A percentile compares a stretch with the other conserved stretches of the same genome.
Conservation (phyloP, 2,329 filamentous ascomycete genomes). For the Leptographium flavum region DNA sequence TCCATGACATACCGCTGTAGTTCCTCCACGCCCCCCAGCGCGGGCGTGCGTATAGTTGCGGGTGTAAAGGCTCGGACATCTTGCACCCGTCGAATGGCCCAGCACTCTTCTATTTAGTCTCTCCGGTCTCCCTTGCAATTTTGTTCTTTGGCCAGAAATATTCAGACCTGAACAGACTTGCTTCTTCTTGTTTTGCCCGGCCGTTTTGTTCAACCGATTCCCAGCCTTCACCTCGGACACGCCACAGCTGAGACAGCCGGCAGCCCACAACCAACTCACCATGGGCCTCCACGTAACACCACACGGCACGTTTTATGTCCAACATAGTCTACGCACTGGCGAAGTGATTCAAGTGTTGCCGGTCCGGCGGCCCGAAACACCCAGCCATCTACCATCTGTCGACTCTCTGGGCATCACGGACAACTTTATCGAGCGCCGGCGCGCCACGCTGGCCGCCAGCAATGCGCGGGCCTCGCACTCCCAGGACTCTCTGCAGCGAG, state of each 20-base stretch:
- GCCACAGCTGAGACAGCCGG: neutral
- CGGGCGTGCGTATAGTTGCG: no score
- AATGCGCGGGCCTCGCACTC: slow-evolving; percentile 4
- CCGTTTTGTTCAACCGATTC: no score
- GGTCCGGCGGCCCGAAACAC: slow-evolving; percentile 7
- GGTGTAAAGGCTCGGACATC: no score
- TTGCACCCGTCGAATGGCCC: no score
- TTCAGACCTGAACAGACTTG: no score
- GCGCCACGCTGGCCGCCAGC: slow-evolving; percentile 8
- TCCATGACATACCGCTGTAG: no score
- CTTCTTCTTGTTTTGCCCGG: no score
- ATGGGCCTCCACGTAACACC: slow-evolving; percentile 12
- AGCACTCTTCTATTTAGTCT: no score
- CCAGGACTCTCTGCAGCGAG: slow-evolving; percentile 9
- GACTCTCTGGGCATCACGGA: slow-evolving; percentile 10
- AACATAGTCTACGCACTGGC: slow-evolving; percentile 9
- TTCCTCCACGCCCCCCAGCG: neutral
- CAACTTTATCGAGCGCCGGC: slow-evolving; percentile 10
- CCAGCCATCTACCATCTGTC: slow-evolving; percentile 9
- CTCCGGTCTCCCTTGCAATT: no score
- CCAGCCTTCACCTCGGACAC: no score
- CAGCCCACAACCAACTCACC: neutral
- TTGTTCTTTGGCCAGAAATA: no score
- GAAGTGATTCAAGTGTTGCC: slow-evolving; percentile 11
- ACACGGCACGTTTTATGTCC: slow-evolving; percentile 10